Evolutionary conservation across 108 stramenopile species (phyloP), one percentile per base, ranked within the genome.

Genomic region (Pseudonitzschia multiseries): DNA sequence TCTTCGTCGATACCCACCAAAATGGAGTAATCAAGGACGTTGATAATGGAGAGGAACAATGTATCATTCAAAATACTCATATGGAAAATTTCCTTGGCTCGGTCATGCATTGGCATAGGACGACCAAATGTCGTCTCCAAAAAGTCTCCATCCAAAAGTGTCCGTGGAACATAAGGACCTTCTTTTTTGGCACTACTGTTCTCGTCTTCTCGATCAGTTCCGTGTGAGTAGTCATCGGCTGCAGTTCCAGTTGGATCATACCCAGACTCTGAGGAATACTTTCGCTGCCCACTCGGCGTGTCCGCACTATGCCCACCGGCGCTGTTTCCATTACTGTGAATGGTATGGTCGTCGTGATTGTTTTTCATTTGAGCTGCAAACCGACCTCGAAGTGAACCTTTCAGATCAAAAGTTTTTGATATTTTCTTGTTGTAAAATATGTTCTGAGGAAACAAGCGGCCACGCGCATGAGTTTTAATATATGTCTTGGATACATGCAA

Each of bases 11-110:
- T 87, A 12, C 97, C 97, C 20, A 99, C 97, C 43, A 99, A 73
- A 77, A 99, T 99, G 51, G 96, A 96, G 70, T 99, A 99, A 81
- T 99, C 98, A 53, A 99, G 73, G 32, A 99, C 94, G 73, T 98
- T 99, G 50, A 97, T 93, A 62, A 97, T 96, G 29, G 93, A 95
- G 36, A 99, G 79, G 72, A 99, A 99, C 21, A 95, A 72, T 12
- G 96, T 96, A 76, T 99, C 96, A 81, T 98, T 97, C 67, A 94
- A 65, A 70, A 98, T 95, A 57, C 93, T 93, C 87, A 91, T 96
- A 59, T 96, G 93, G 69, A 99, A 98, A 80, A 72, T 69, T 43
- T 91, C 89, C 78, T 97, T 98, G 22, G 94, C 95, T 53, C 90
- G 81, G 77, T 96, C 96, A 18, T 86, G 91, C 83, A 98, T 75